Evolutionary conservation across 129 eudicot genomes (phyloP), one percentile per base, ranked within the genome.

Genomic region (Ambrosia artemisiifolia): DNA sequence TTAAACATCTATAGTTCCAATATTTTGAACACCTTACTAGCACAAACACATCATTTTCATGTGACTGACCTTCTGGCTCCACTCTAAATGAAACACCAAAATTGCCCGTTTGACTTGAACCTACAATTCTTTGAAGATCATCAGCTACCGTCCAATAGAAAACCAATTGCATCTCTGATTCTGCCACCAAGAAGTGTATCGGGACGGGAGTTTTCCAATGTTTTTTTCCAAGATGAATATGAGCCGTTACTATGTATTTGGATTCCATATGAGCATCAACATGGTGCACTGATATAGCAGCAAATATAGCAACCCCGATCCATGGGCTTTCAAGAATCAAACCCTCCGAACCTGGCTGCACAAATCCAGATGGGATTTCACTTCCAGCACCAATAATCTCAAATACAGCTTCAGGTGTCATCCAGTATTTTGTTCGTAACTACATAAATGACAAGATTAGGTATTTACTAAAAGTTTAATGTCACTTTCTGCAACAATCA

Each of bases 301-400:
- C 76, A 55, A 67, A 59, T 72, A 72, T 44, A 24, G 76, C 76
- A 53, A 72, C 46, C 43, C 67, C 76, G n/a, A 71, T 47, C 66
- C 75, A 56, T 28, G 75, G 66, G 30, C 55, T 42, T 19, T 56
- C 40, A 40, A 56, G 10, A 11, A 24, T 28, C 12, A 71, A 19
- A 33, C 46, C 30, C 3, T 11, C 50, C 6, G 16, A 13, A 3
- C 5, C 3, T 71, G 32, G 54, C 66, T 6, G 42, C 67, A 18
- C 32, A 50, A 71, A 71, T 55, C 55, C 28, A 1, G 43, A 24
- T 40, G 75, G 75, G 42, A 71, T 40, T 56, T 43, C 67, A 13
- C 67, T 71, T 71, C 75, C 75, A 55, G 65, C 75, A 56, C 75
- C 75, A 71, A 55, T 24, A 40, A 71, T 71, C 75, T 19, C 67